Evolutionary conservation across 257 asterid genomes (phyloP).

Genomic region (Nicotiana noctiflora): DNA sequence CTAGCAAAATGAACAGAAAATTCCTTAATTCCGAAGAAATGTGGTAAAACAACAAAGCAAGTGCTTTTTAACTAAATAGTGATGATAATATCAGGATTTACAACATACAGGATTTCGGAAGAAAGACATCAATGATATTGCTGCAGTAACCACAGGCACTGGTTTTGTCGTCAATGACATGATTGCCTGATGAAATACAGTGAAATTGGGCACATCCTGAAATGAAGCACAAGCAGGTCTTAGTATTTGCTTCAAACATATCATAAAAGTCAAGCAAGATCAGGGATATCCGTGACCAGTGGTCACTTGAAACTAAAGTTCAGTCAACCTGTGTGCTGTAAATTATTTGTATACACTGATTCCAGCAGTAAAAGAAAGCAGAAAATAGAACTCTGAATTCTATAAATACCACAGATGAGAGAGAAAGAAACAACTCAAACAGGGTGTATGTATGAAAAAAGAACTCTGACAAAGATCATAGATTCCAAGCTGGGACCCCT

Average conservation of each 20-base stretch:
- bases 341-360: background rate
- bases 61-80: background rate
- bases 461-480: background rate
- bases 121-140: slow-evolving; percentile 69
- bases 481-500: background rate
- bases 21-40: background rate
- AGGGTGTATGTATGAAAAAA: background rate
- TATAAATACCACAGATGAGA: background rate
- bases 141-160: slow-evolving; percentile 64
- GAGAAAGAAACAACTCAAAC: background rate
- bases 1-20: background rate
- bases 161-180: slow-evolving; percentile 66
- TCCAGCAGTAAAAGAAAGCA: background rate
- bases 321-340: background rate
- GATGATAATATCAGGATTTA: slow-evolving; percentile 39
- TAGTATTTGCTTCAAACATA: background rate
- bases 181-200: slow-evolving; percentile 58
- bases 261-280: background rate
- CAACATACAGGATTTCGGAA: slow-evolving; percentile 54
- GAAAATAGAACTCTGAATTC: background rate
- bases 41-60: background rate
- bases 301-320: background rate
- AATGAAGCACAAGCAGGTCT: slow-evolving; percentile 16
- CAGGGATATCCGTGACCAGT: background rate
- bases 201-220: slow-evolving; percentile 47